phyloP scores from a whole-genome alignment of 1,284 basidiomycete species.

The Moesziomyces globuligerus region DNA sequence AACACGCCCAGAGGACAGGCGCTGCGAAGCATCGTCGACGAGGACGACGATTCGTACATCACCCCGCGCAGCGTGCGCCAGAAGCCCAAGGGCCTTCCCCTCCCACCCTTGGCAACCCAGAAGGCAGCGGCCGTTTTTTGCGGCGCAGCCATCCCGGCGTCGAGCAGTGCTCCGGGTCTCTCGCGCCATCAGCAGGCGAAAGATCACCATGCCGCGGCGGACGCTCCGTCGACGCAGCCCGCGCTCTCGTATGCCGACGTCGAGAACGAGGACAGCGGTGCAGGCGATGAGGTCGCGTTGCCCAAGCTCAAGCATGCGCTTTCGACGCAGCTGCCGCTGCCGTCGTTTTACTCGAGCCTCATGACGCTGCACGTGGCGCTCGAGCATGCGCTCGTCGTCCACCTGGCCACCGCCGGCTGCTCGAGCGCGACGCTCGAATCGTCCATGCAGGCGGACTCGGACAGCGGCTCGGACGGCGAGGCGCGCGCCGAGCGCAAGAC shows the following conservation, averaged over 20 bases:
- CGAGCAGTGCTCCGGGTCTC: constrained; percentile 16
- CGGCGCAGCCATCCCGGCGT: constrained; percentile 9
- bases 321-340: constrained; percentile 44
- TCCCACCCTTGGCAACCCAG: constrained; percentile 39
- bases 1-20: constrained; percentile 23
- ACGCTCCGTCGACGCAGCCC: not conserved
- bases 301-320: constrained; percentile 24
- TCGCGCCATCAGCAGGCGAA: not conserved
- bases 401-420: constrained; percentile 59
- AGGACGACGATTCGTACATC: constrained; percentile 44
- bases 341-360: constrained; percentile 47
- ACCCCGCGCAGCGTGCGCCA: constrained; percentile 45
- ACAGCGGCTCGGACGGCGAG: constrained; percentile 14
- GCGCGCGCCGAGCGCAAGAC: constrained; percentile 4
- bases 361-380: constrained; percentile 54
- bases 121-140: constrained; percentile 41
- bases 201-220: too few relatives aligned
- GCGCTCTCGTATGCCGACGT: constrained; percentile 14
- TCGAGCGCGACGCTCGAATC: constrained; percentile 41
- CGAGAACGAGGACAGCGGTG: not conserved
- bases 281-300: constrained; percentile 2
- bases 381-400: constrained; percentile 61
- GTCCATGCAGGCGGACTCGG: constrained; percentile 7
- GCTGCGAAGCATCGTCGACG: constrained; percentile 23
- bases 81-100: constrained; percentile 21